Evolutionary conservation across 345 rosid genomes (phyloP).

Genomic region (Rubroshorea leprosula): DNA sequence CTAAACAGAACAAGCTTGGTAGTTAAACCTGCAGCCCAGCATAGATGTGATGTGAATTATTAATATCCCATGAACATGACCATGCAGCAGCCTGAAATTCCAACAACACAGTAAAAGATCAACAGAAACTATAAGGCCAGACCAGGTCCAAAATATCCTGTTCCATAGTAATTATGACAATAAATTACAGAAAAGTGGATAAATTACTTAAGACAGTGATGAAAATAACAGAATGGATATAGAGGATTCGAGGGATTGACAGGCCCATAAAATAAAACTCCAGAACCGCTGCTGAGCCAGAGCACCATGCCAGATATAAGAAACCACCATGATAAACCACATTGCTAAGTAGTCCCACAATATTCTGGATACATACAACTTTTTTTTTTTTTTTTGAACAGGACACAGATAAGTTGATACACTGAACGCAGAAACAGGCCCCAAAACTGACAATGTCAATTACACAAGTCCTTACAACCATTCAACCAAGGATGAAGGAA

Average conservation of each 20-base stretch:
- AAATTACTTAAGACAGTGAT: not conserved
- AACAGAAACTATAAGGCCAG: too few species aligned
- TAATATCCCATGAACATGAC: slow-evolving; percentile 93
- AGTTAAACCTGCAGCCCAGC: slow-evolving; percentile 77
- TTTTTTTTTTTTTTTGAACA: too few species aligned
- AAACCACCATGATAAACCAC: not conserved
- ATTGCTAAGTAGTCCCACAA: not conserved
- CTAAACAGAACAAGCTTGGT: slow-evolving; percentile 13
- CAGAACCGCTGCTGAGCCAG: not conserved
- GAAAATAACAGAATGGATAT: not conserved
- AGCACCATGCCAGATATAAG: not conserved
- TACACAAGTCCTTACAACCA: not conserved
- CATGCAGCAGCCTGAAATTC: slow-evolving; percentile 68
- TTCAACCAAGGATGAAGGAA: not conserved
- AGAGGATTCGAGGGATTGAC: not conserved
- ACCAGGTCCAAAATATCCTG: too few species aligned
- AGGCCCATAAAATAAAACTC: not conserved
- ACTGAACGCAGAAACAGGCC: not conserved
- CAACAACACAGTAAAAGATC: slow-evolving; percentile 1
- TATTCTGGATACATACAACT: not conserved
- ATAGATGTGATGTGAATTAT: slow-evolving; percentile 53
- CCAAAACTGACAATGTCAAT: not conserved
- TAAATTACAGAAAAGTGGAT: too few species aligned
- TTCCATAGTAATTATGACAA: too few species aligned
- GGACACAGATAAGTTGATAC: not conserved